Base-by-base conservation (phyloP, 306 rosid species). In the Cucumis cinereus region DNA sequence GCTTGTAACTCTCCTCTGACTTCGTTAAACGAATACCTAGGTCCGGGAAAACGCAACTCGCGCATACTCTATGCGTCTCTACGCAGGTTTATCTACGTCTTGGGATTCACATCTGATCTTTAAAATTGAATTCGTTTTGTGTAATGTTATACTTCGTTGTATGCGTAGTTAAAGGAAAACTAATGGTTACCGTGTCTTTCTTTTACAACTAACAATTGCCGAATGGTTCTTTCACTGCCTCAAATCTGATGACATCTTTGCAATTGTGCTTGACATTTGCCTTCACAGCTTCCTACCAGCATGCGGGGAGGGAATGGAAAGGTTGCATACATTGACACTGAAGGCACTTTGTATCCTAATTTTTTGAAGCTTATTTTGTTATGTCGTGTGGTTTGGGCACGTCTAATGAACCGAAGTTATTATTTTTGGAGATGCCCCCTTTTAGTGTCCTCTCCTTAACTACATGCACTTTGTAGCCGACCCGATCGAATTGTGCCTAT, bases 241-340 rank as follows among this genome's bases (percentile, higher is more conserved):
- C 56, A 40, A 59, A 14, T 41, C 19, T 45, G 57, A 24, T 23
- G 30, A 14, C 40, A 69, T 22, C 47, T 43, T 30, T 33, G 77
- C 77, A 67, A 83, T 84, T 77, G 64, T 47, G 33, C 38, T 69
- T 83, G 47, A 17, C 30, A 50, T n/a, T 64, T 61, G 26, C 45
- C 75, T 56, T 52, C 52, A 82, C 89, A 93, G 98, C 94, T 93
- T 79, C 98, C 98, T 54, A 90, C 88, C 30, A 79, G 66, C 79
- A 93, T 93, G 98, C 80, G 81, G 52, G 98, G 98, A 83, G 98
- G 98, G 78, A 91, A 90, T 62, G 98, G 98, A 78, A 93, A 93
- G 86, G 97, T 93, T 83, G 98, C 98, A 63, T 91, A 91, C 90
- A 90, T 94, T 76, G 98, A 94, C 83, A 94, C 98, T 19, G 97